phyloP scores from a whole-genome alignment of 78 protist genomes.

The Dictyostelium firmibasis region DNA sequence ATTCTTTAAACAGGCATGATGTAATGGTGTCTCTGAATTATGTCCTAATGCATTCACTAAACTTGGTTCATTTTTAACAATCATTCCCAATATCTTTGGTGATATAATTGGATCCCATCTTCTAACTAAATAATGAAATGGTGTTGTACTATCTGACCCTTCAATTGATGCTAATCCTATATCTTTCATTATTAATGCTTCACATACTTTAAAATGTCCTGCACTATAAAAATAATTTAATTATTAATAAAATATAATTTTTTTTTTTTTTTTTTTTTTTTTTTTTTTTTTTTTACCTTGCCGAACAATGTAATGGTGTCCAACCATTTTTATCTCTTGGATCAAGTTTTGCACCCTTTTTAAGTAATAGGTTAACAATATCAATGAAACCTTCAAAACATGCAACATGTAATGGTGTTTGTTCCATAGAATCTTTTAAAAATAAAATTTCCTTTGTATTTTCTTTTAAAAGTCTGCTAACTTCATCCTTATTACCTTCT shows the following conservation, averaged over 20 bases:
- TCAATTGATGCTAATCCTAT: conserved; percentile 26
- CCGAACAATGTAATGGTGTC: conserved; percentile 67
- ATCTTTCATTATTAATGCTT: conserved; percentile 18
- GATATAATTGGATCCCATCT: conserved; percentile 57
- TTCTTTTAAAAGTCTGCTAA: conserved; percentile 24
- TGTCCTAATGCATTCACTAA: conserved; percentile 29
- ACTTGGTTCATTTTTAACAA: conserved; percentile 8
- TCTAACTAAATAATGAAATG: conserved; percentile 71
- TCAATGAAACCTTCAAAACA: conserved; percentile 48
- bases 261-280: not conserved
- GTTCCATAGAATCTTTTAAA: conserved; percentile 44
- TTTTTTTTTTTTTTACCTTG: not conserved
- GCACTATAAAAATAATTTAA: not conserved
- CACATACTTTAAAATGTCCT: conserved; percentile 60
- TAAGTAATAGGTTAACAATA: conserved; percentile 11
- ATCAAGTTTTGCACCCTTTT: conserved; percentile 60
- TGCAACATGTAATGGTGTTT: conserved; percentile 76
- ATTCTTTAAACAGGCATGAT: conserved; percentile 59
- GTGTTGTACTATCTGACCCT: conserved; percentile 41
- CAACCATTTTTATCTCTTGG: conserved; percentile 56
- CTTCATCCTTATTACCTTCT: conserved; percentile 56
- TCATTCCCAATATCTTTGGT: conserved; percentile 24
- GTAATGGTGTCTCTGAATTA: conserved; percentile 66
- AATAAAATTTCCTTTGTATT: conserved; percentile 46
- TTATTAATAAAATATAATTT: not conserved